A percentile compares a stretch with the other conserved stretches of the same genome.
Conservation (phyloP, 2,329 filamentous ascomycete species). For the Microsporum ferrugineum region DNA sequence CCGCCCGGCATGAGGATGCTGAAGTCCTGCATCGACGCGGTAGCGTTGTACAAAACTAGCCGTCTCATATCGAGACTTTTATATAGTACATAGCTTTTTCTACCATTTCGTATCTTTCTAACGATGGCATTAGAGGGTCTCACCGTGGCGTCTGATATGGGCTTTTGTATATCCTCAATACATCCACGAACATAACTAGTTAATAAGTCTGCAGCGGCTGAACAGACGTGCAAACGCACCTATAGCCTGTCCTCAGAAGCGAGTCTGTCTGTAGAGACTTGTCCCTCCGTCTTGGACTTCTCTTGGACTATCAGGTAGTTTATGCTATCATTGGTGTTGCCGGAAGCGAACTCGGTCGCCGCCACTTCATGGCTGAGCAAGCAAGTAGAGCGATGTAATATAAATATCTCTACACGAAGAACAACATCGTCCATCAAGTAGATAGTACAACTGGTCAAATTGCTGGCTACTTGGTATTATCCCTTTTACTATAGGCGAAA, state of each 20-base stretch:
- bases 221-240: background rate
- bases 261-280: background rate
- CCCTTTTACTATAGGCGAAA: too few relatives aligned
- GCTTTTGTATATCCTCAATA: background rate
- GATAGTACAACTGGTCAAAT: background rate
- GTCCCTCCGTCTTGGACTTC: background rate
- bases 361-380: background rate
- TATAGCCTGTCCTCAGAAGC: background rate
- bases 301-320: background rate
- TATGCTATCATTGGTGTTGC: background rate
- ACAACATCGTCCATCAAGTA: background rate
- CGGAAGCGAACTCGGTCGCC: background rate
- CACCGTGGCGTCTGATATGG: background rate
- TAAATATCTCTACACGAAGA: too few relatives aligned
- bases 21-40: slow-evolving; percentile 6
- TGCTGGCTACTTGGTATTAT: too few relatives aligned
- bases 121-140: background rate
- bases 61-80: too few relatives aligned
- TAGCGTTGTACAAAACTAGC: background rate
- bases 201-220: background rate
- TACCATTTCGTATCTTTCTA: background rate
- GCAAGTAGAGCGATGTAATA: background rate
- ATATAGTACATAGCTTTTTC: background rate
- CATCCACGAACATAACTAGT: background rate
- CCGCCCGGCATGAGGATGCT: slow-evolving; percentile 17